These are phyloP conservation scores for Annulohypoxylon maeteangense DNA, from an alignment of 495 filamentous ascomycete genomes.

Conservation along the genomic window DNA sequence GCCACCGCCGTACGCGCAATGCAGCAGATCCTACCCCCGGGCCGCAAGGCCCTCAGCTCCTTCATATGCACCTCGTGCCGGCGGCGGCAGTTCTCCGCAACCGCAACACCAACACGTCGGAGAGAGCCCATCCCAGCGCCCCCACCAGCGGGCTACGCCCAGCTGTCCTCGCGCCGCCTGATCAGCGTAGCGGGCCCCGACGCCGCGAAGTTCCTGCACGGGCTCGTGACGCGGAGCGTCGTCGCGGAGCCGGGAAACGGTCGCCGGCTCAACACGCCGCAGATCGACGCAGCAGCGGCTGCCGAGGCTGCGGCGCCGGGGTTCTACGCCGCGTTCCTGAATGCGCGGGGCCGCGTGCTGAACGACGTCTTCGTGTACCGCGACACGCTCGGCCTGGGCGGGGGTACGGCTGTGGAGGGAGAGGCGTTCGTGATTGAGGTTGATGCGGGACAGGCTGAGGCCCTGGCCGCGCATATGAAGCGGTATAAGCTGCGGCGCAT, in stretches of 20 bases:
- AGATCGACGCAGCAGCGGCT: conserved; percentile 5
- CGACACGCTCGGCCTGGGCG: conserved; percentile 49
- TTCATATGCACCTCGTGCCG: conserved; percentile 46
- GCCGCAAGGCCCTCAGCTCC: neutral
- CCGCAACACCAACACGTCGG: conserved; percentile 14
- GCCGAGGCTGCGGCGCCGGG: conserved; percentile 46
- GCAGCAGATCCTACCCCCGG: conserved; percentile 6
- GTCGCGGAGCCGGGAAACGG: conserved; percentile 41
- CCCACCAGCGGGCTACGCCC: conserved; percentile 60
- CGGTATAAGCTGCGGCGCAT: conserved; percentile 87
- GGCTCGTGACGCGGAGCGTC: conserved; percentile 82
- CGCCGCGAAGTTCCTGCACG: conserved; percentile 85
- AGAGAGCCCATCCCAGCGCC: conserved; percentile 41
- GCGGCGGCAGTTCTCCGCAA: conserved; percentile 25
- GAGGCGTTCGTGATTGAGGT: conserved; percentile 80
- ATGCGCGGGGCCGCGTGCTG: conserved; percentile 81
- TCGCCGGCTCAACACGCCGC: conserved; percentile 20
- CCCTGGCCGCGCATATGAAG: conserved; percentile 75
- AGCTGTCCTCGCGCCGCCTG: conserved; percentile 76
- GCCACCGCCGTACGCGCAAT: neutral
- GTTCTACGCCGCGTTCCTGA: conserved; percentile 85
- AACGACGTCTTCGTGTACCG: conserved; percentile 93
- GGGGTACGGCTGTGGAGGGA: conserved; percentile 54
- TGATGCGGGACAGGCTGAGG: conserved; percentile 70
- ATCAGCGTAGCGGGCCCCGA: conserved; percentile 82